phyloP scores from a whole-genome alignment of 176 grass and related monocot genomes.

The Hordeum marinum region DNA sequence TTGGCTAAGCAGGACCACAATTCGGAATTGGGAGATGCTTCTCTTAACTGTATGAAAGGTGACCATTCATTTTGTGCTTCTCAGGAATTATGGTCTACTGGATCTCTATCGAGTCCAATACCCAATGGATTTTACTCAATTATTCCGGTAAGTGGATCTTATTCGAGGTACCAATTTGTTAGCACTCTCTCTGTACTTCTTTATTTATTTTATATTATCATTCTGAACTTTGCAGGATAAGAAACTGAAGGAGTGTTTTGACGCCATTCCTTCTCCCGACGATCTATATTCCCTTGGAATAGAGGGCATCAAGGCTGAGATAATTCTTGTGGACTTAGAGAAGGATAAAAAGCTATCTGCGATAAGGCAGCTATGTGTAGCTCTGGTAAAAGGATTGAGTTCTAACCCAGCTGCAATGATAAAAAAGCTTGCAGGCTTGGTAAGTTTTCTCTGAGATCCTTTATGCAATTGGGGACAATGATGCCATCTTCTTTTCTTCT shows the following conservation, averaged over 20 bases:
- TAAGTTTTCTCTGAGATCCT: conserved; percentile 48
- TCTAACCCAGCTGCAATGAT: conserved; percentile 69
- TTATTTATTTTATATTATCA: not conserved
- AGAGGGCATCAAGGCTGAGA: conserved; percentile 80
- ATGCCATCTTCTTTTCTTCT: conserved; percentile 1
- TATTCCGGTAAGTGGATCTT: conserved; percentile 57
- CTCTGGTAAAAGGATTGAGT: conserved; percentile 81
- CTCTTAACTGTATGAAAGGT: conserved; percentile 29
- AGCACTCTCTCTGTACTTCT: not conserved
- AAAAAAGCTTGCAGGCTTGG: conserved; percentile 92
- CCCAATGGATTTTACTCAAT: conserved; percentile 96
- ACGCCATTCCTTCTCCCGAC: conserved; percentile 79
- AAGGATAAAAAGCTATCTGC: conserved; percentile 90
- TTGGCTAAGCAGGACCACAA: conserved; percentile 26
- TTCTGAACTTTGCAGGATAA: conserved; percentile 72
- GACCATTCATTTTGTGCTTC: conserved; percentile 45
- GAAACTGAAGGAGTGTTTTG: conserved; percentile 82
- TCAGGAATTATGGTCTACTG: conserved; percentile 85
- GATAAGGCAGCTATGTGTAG: conserved; percentile 80
- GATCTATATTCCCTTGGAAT: conserved; percentile 82
- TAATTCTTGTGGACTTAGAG: conserved; percentile 87
- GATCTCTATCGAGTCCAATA: conserved; percentile 60
- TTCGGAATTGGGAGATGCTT: conserved; percentile 28
- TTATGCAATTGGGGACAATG: conserved; percentile 23
- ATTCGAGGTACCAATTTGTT: conserved; percentile 11